Conservation (phyloP, 1,284 basidiomycete genomes). For the Rhodotorula glutinis region DNA sequence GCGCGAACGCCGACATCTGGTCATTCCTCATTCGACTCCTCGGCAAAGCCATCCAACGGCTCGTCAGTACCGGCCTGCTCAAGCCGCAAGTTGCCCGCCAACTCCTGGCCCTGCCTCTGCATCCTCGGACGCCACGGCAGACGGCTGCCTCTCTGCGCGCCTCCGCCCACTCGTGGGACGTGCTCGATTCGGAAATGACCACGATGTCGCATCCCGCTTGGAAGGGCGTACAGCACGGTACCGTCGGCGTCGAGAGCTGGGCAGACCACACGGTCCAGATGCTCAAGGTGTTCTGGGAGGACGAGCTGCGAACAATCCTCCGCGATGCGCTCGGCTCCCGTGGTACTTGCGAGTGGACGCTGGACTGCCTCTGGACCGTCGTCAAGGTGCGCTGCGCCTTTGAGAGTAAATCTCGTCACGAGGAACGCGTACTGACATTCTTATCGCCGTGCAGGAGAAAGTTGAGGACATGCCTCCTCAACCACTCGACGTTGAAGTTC, state of each 20-base stretch:
- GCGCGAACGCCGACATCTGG: slow-evolving; percentile 47
- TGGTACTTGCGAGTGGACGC: slow-evolving; percentile 48
- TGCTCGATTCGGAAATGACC: slow-evolving; percentile 46
- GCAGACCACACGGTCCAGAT: slow-evolving; percentile 48
- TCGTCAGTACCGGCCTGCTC: slow-evolving; percentile 50
- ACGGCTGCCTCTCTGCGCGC: slow-evolving; percentile 48
- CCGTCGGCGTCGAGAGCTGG: slow-evolving; percentile 47
- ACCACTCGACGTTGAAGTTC: slow-evolving; percentile 48
- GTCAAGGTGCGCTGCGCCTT: slow-evolving; percentile 38
- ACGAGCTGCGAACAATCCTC: slow-evolving; percentile 48
- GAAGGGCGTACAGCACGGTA: slow-evolving; percentile 47
- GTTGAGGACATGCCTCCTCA: slow-evolving; percentile 39
- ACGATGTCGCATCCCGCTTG: slow-evolving; percentile 49
- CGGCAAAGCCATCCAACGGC: slow-evolving; percentile 49
- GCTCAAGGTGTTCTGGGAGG: slow-evolving; percentile 51
- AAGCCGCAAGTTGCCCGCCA: slow-evolving; percentile 49
- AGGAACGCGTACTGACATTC: too few relatives aligned
- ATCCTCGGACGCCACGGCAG: slow-evolving; percentile 48
- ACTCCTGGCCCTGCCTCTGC: slow-evolving; percentile 48
- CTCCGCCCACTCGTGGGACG: slow-evolving; percentile 47
- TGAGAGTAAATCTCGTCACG: too few relatives aligned
- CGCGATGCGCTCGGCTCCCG: slow-evolving; percentile 48
- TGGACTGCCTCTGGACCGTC: slow-evolving; percentile 50
- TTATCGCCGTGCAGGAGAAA: slow-evolving; percentile 43
- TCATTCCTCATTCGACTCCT: slow-evolving; percentile 47